These are phyloP conservation scores for Adansonia madagascariensis DNA, from an alignment of 441 rosid genomes.

Conservation along the genomic window DNA sequence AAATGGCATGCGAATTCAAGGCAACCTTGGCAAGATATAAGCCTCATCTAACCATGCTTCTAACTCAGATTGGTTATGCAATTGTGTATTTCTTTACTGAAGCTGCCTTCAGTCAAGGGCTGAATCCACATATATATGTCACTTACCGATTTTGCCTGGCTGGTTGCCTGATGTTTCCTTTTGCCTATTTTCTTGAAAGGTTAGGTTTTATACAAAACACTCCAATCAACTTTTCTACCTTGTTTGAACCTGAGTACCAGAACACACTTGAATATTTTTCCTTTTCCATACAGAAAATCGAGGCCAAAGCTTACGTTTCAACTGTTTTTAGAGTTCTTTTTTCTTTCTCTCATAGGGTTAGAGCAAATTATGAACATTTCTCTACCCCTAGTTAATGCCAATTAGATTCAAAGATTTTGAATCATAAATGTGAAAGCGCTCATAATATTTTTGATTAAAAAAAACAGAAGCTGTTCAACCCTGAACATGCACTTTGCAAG, in stretches of 20 bases:
- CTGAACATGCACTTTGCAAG: constrained; percentile 66
- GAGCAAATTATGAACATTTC: background rate
- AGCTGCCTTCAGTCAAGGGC: constrained; percentile 63
- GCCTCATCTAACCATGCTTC: constrained; percentile 43
- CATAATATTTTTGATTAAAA: background rate
- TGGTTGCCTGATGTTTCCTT: constrained; percentile 52
- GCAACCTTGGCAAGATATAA: constrained; percentile 3
- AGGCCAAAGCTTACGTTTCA: constrained; percentile 59
- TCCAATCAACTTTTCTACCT: background rate
- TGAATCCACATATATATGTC: constrained; percentile 68
- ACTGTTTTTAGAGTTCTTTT: constrained; percentile 54
- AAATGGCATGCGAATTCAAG: constrained; percentile 19
- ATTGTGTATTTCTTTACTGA: constrained; percentile 60
- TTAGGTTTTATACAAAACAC: constrained; percentile 26
- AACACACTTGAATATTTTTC: background rate
- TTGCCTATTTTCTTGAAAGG: constrained; percentile 70
- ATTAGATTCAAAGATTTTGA: background rate
- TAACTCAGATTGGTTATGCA: constrained; percentile 52
- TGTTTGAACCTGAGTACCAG: background rate
- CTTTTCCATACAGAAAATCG: constrained; percentile 43
- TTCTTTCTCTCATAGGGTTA: constrained; percentile 67
- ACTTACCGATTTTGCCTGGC: constrained; percentile 58
- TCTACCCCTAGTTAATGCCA: background rate
- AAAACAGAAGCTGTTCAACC: constrained; percentile 44
- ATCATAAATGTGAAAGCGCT: background rate